phyloP scores from a whole-genome alignment of 108 stramenopile species.

The Pseudonitzschia multiseries region DNA sequence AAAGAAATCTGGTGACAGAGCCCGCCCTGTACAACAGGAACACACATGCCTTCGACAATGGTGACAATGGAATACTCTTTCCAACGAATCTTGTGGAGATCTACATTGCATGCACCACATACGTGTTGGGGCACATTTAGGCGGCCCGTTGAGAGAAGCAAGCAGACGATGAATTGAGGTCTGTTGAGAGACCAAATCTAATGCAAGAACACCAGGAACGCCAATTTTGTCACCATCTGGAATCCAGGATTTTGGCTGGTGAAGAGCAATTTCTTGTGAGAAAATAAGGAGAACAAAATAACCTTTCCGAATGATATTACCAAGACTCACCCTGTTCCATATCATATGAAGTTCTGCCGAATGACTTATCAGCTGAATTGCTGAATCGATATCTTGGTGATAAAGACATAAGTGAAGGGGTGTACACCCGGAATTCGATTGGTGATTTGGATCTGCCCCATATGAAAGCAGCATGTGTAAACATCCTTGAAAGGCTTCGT shows the following conservation, averaged over 20 bases:
- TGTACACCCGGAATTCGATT: constrained; percentile 78
- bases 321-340: constrained; percentile 66
- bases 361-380: constrained; percentile 59
- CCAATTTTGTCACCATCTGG: constrained; percentile 80
- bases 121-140: constrained; percentile 56
- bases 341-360: constrained; percentile 74
- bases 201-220: constrained; percentile 54
- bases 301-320: neutral
- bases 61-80: constrained; percentile 60
- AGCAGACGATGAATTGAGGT: constrained; percentile 58
- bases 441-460: constrained; percentile 73
- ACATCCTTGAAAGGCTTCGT: constrained; percentile 64
- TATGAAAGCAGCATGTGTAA: constrained; percentile 64
- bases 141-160: constrained; percentile 55
- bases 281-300: neutral
- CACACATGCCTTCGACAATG: constrained; percentile 82
- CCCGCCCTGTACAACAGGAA: constrained; percentile 42
- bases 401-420: constrained; percentile 80
- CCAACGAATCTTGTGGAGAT: constrained; percentile 44
- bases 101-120: constrained; percentile 87
- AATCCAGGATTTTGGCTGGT: constrained; percentile 69
- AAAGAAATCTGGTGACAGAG: constrained; percentile 46
- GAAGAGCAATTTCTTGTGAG: neutral
- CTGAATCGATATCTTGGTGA: constrained; percentile 72
- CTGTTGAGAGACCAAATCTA: constrained; percentile 80